Conservation (phyloP, 306 rosid genomes). For the Abrus precatorius region DNA sequence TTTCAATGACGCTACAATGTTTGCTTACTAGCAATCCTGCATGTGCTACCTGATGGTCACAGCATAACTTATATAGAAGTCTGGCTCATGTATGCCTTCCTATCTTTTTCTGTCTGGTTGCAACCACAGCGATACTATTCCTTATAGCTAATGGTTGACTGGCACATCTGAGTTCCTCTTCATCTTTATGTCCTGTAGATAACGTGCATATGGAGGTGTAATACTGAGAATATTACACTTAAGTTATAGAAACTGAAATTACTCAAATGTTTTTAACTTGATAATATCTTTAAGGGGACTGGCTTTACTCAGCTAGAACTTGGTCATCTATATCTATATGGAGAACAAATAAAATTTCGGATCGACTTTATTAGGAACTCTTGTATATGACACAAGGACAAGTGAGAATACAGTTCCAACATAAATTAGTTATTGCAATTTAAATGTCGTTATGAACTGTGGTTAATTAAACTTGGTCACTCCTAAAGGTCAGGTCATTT, state of each 20-base stretch:
- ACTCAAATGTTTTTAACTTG: not conserved
- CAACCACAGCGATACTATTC: constrained; percentile 7
- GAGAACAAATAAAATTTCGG: not conserved
- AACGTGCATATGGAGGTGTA: constrained; percentile 14
- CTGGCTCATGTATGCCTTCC: constrained; percentile 26
- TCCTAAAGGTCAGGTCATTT: not conserved
- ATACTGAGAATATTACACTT: not conserved
- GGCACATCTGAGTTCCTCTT: not conserved
- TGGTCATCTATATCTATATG: not conserved
- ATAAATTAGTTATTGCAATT: not conserved
- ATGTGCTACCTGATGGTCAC: constrained; percentile 23
- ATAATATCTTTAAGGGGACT: constrained; percentile 2
- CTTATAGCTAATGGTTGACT: not conserved
- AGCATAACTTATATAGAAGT: not conserved
- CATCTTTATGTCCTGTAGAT: constrained; percentile 4
- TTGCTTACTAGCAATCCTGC: constrained; percentile 19
- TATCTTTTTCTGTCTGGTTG: constrained; percentile 24
- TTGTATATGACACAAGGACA: not conserved
- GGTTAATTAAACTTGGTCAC: not conserved
- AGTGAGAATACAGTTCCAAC: not conserved
- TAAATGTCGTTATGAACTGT: not conserved
- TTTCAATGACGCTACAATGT: constrained; percentile 1
- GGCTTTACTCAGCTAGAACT: constrained; percentile 10
- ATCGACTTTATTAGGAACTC: not conserved
- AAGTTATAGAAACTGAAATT: constrained; percentile 21